Percentiles rank a stretch among this genome's conserved stretches.
Evolutionary conservation across 345 rosid genomes (phyloP).

Genomic region (Arabis hirsuta): DNA sequence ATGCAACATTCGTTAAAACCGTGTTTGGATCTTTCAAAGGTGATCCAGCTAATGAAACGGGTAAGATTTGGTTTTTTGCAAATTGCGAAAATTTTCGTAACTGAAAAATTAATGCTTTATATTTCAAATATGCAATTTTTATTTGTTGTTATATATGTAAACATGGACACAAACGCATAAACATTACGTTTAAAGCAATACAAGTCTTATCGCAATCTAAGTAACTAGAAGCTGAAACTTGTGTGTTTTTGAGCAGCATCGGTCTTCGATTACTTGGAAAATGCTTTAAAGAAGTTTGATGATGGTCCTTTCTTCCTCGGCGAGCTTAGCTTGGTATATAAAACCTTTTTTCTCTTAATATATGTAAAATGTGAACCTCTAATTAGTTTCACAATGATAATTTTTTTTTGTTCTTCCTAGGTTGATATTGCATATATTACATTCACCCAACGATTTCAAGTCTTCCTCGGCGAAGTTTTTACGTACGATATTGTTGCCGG

Average conservation of each 20-base stretch:
- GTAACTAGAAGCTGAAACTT: constrained; percentile 14
- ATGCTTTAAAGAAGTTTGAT: constrained; percentile 63
- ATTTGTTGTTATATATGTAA: too few species aligned
- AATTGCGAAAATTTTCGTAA: too few species aligned
- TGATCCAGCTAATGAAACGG: constrained; percentile 55
- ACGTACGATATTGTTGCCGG: constrained; percentile 63
- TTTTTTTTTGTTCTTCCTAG: constrained; percentile 29
- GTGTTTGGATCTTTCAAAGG: constrained; percentile 59
- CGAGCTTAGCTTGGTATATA: constrained; percentile 60
- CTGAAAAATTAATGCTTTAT: too few species aligned
- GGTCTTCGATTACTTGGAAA: constrained; percentile 72
- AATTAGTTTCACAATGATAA: background rate
- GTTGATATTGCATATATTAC: constrained; percentile 82
- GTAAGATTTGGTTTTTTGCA: constrained; percentile 37
- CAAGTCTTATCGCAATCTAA: background rate
- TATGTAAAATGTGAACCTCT: background rate
- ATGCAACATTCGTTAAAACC: constrained; percentile 48
- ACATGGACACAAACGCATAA: background rate
- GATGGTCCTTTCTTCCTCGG: constrained; percentile 95
- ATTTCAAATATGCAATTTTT: too few species aligned
- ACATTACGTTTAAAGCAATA: background rate
- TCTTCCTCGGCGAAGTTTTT: constrained; percentile 60
- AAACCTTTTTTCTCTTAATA: background rate
- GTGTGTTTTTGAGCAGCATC: constrained; percentile 47
- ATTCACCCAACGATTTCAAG: constrained; percentile 63